Evolutionary conservation across 129 eudicot genomes (phyloP).

Genomic region (Pseudognaphalium luteoalbum): DNA sequence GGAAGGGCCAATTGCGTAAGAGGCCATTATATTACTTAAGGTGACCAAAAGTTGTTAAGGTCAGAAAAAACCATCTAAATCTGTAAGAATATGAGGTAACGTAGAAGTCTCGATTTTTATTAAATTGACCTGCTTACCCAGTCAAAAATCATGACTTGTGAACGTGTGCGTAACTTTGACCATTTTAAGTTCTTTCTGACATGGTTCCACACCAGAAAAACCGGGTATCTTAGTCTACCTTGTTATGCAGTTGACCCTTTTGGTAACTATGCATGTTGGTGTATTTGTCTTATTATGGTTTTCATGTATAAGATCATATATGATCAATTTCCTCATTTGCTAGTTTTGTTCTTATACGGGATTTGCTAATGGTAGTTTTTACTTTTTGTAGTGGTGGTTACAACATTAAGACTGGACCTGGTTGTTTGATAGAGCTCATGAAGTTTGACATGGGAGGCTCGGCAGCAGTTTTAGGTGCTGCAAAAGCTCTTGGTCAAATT

Average conservation of each 20-base stretch:
- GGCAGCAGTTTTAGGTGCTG: conserved; percentile 99
- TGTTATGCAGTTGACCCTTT: not conserved
- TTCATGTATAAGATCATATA: not conserved
- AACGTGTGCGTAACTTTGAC: not conserved
- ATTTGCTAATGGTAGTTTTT: not conserved
- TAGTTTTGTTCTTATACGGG: not conserved
- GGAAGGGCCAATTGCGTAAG: not conserved
- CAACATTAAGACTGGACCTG: conserved; percentile 40
- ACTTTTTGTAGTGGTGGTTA: conserved; percentile 44
- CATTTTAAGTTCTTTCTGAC: not conserved
- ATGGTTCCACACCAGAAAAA: not conserved
- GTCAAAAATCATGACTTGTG: not conserved
- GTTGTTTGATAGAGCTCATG: conserved; percentile 87
- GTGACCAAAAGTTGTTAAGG: not conserved
- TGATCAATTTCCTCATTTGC: not conserved
- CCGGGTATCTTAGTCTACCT: not conserved
- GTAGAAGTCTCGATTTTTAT: not conserved
- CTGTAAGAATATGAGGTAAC: not conserved
- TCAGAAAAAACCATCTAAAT: not conserved
- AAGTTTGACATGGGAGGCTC: conserved; percentile 99
- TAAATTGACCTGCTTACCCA: not conserved
- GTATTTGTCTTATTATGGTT: not conserved
- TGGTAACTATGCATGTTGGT: not conserved
- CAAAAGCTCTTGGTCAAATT: conserved; percentile 95
- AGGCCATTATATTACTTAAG: not conserved